phyloP scores from a whole-genome alignment of 1,139 yeast genomes.

The Pichia sp. region DNA sequence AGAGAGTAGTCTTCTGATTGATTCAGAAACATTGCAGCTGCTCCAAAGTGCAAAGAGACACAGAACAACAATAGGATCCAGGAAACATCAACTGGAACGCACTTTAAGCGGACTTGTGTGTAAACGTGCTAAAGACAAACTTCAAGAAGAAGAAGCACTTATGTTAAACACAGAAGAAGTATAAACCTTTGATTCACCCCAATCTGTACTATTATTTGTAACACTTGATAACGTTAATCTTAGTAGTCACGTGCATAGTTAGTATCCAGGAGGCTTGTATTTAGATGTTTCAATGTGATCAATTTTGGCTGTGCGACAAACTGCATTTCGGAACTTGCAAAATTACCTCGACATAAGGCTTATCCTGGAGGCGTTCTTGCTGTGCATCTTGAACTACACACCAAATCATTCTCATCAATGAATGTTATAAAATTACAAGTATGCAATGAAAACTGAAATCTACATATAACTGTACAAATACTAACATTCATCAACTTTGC shows the following conservation, averaged over 20 bases:
- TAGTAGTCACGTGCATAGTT: too few species aligned
- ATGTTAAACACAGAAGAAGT: too few species aligned
- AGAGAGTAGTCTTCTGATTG: neutral
- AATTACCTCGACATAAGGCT: neutral
- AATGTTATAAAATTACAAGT: constrained; percentile 14
- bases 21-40: constrained; percentile 1
- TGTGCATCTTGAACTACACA: neutral
- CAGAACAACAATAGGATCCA: neutral
- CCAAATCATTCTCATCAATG: constrained; percentile 1
- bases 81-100: neutral
- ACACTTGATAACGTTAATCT: too few species aligned
- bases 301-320: too few species aligned
- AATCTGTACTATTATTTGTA: too few species aligned
- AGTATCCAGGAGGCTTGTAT: too few species aligned
- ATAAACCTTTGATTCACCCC: too few species aligned
- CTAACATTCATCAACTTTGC: constrained; percentile 1
- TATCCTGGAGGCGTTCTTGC: neutral
- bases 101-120: neutral
- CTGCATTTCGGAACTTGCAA: too few species aligned
- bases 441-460: constrained; percentile 3
- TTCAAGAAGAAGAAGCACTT: too few species aligned
- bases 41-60: neutral
- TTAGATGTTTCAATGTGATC: too few species aligned
- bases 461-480: neutral
- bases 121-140: neutral